Conservation (phyloP, 2,329 filamentous ascomycete genomes). For the Polytolypa hystricis region DNA sequence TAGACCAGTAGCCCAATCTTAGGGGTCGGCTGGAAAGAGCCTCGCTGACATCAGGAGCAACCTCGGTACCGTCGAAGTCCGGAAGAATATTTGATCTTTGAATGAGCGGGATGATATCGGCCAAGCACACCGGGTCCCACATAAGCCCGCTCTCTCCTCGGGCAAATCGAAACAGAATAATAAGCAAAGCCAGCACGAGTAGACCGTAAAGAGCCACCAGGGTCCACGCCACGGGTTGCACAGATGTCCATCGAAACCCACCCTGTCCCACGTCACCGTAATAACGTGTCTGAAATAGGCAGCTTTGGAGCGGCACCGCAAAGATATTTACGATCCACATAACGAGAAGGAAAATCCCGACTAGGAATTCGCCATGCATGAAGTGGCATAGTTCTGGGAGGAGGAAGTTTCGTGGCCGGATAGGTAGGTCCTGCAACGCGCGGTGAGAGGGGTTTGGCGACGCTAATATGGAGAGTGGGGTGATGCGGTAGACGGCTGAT, state of each 20-base stretch:
- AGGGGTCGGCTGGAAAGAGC: constrained; percentile 48
- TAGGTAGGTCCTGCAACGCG: constrained; percentile 51
- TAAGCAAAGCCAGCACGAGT: constrained; percentile 46
- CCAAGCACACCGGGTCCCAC: constrained; percentile 76
- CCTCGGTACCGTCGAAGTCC: constrained; percentile 61
- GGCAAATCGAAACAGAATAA: constrained; percentile 55
- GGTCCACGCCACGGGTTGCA: constrained; percentile 68
- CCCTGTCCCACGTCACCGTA: constrained; percentile 48
- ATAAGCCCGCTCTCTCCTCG: constrained; percentile 59
- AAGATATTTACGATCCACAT: constrained; percentile 67
- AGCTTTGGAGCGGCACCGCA: constrained; percentile 69
- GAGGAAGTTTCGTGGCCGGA: constrained; percentile 53
- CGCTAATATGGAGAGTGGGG: constrained; percentile 70
- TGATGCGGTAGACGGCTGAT: constrained; percentile 60
- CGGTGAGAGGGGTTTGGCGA: constrained; percentile 49
- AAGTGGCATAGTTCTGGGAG: constrained; percentile 60
- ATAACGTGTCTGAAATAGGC: constrained; percentile 58
- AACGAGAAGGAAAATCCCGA: constrained; percentile 54
- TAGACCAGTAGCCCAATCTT: constrained; percentile 78
- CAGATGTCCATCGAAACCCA: constrained; percentile 68
- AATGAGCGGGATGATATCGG: constrained; percentile 67
- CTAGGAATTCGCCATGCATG: constrained; percentile 53
- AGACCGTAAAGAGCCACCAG: constrained; percentile 63
- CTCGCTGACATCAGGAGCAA: constrained; percentile 38
- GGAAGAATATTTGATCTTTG: constrained; percentile 67